Conservation (phyloP, 2,329 filamentous ascomycete genomes). For the Sclerotinia spermophila region DNA sequence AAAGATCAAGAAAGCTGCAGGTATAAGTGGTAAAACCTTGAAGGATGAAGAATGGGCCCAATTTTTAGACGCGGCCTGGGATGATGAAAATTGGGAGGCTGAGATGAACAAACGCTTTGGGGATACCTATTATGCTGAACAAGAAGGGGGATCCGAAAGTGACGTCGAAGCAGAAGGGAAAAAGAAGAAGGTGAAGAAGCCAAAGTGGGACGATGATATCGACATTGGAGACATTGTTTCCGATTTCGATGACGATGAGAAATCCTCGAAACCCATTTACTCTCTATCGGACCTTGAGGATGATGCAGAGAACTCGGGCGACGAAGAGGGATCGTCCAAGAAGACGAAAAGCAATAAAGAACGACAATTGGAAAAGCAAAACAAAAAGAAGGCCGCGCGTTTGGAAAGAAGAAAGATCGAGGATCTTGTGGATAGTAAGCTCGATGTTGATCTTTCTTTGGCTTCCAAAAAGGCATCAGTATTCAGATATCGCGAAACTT, state of each 20-base stretch:
- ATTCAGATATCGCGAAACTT: slow-evolving; percentile 95
- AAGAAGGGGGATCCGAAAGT: slow-evolving; percentile 60
- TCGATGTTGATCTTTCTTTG: slow-evolving; percentile 67
- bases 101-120: slow-evolving; percentile 88
- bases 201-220: slow-evolving; percentile 94
- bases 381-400: slow-evolving; percentile 67
- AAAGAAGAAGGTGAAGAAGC: slow-evolving; percentile 70
- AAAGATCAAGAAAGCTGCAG: slow-evolving; percentile 86
- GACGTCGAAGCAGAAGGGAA: slow-evolving; percentile 48
- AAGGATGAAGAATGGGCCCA: slow-evolving; percentile 78
- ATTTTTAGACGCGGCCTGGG: slow-evolving; percentile 84
- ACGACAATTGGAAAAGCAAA: slow-evolving; percentile 55
- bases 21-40: slow-evolving; percentile 62
- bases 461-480: slow-evolving; percentile 44
- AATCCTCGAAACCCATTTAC: slow-evolving; percentile 47
- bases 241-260: slow-evolving; percentile 70
- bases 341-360: slow-evolving; percentile 60
- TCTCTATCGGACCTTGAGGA: slow-evolving; percentile 52
- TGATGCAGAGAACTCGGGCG: slow-evolving; percentile 40
- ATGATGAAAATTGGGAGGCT: slow-evolving; percentile 83
- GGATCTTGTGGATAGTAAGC: slow-evolving; percentile 75
- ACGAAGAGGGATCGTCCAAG: slow-evolving; percentile 42
- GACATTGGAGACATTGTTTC: slow-evolving; percentile 91
- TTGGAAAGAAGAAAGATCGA: slow-evolving; percentile 81
- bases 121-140: slow-evolving; percentile 80